Percentiles rank a stretch among this genome's conserved stretches.
Evolutionary conservation across 192 early-diverging fungal genomes (phyloP).

Genomic region (Backusella mclennaniae): DNA sequence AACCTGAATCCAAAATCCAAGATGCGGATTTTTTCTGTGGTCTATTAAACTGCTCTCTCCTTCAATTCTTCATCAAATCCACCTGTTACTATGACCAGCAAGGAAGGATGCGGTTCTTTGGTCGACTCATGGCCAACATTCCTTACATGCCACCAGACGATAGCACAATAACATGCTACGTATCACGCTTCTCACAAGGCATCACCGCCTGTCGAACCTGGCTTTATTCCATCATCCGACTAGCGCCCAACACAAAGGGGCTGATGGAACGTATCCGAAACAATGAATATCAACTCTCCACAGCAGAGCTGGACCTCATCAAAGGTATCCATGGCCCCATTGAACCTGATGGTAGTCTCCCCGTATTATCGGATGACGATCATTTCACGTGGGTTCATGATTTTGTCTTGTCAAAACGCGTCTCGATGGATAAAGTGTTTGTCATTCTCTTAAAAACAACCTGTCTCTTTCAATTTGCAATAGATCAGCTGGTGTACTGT

Average conservation of each 20-base stretch:
- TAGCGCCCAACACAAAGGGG: not conserved
- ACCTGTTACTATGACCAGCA: conserved; percentile 58
- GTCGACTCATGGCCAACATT: conserved; percentile 58
- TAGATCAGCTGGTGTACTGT: conserved; percentile 52
- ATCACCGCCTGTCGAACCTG: conserved; percentile 2
- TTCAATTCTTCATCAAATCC: conserved; percentile 46
- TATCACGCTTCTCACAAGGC: conserved; percentile 14
- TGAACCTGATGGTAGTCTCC: not conserved
- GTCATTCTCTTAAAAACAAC: conserved; percentile 22
- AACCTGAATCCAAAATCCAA: conserved; percentile 5
- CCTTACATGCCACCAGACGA: conserved; percentile 34
- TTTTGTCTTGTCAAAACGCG: not conserved
- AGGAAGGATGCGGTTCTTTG: conserved; percentile 53
- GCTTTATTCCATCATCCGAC: conserved; percentile 16
- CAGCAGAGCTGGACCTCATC: not conserved
- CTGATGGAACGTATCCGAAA: conserved; percentile 28
- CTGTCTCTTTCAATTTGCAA: conserved; percentile 45
- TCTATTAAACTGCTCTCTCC: conserved; percentile 43
- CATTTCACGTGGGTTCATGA: not conserved
- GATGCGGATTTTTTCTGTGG: conserved; percentile 38
- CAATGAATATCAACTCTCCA: conserved; percentile 16
- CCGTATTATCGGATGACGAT: not conserved
- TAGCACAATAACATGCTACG: not conserved
- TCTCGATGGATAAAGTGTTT: not conserved
- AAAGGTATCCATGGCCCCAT: not conserved